phyloP scores from a whole-genome alignment of 2,329 filamentous ascomycete genomes.

The Fusarium sp. region DNA sequence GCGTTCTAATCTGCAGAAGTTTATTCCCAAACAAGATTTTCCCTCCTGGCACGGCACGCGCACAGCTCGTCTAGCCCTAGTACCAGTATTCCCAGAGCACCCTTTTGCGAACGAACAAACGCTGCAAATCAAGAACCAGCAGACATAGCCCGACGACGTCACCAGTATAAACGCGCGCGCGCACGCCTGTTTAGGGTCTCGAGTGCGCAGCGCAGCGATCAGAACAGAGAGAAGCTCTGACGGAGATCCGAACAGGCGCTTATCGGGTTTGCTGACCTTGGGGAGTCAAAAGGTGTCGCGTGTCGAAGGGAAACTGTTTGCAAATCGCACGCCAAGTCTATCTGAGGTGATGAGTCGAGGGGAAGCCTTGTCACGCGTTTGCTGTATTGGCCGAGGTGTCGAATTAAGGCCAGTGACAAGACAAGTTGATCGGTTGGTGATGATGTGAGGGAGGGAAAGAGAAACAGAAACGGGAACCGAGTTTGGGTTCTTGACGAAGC shows the following conservation, averaged over 20 bases:
- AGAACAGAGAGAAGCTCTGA: conserved; percentile 10
- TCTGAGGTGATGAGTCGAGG: background rate
- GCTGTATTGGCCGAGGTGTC: background rate
- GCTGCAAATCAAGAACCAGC: conserved; percentile 34
- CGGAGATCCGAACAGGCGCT: conserved; percentile 5
- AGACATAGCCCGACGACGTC: conserved; percentile 34
- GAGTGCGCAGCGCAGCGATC: conserved; percentile 14
- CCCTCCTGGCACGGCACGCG: conserved; percentile 31
- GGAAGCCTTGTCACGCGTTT: background rate
- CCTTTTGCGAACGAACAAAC: conserved; percentile 27
- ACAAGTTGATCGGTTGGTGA: background rate
- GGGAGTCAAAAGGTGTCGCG: conserved; percentile 12
- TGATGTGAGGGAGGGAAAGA: conserved; percentile 1
- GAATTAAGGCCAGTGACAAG: background rate
- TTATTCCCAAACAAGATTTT: conserved; percentile 44
- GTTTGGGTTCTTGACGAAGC: conserved; percentile 12
- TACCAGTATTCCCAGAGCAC: conserved; percentile 39
- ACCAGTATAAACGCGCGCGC: conserved; percentile 24
- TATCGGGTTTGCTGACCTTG: conserved; percentile 7
- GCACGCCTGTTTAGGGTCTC: conserved; percentile 15
- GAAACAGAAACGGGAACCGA: background rate
- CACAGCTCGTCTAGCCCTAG: conserved; percentile 39
- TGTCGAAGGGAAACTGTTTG: conserved; percentile 6
- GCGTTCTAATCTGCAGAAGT: conserved; percentile 42
- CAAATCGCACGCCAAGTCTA: conserved; percentile 12